These are phyloP conservation scores for Mycena crocata DNA, from an alignment of 768 basidiomycete genomes.

Conservation along the genomic window DNA sequence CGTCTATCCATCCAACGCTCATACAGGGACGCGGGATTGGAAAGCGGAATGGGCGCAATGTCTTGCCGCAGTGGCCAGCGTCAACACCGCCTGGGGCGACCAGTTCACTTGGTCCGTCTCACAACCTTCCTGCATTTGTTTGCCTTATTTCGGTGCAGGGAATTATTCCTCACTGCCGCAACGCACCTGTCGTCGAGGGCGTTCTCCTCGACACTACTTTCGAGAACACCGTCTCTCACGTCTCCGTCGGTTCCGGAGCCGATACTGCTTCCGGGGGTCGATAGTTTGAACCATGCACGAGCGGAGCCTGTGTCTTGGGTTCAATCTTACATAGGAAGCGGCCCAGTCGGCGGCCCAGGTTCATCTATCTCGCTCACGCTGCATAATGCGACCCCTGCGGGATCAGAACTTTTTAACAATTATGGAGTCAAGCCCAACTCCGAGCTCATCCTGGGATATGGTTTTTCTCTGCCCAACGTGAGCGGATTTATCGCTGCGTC, in stretches of 20 bases:
- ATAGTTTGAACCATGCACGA: slow-evolving; percentile 87
- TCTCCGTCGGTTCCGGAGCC: slow-evolving; percentile 69
- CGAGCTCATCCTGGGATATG: slow-evolving; percentile 92
- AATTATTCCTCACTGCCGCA: slow-evolving; percentile 74
- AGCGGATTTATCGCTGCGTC: background rate
- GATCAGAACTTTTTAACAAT: slow-evolving; percentile 85
- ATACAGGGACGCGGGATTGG: slow-evolving; percentile 43
- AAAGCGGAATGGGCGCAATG: slow-evolving; percentile 72
- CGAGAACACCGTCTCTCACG: slow-evolving; percentile 62
- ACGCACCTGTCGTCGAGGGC: slow-evolving; percentile 90
- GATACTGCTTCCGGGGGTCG: slow-evolving; percentile 88
- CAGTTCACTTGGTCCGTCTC: slow-evolving; percentile 74
- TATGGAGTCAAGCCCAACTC: slow-evolving; percentile 93
- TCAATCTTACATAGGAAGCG: slow-evolving; percentile 53
- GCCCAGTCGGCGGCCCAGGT: slow-evolving; percentile 31
- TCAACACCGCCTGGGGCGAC: slow-evolving; percentile 55
- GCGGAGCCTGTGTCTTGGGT: slow-evolving; percentile 88
- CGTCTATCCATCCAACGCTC: too few relatives aligned
- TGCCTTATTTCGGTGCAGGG: slow-evolving; percentile 57
- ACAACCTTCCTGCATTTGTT: slow-evolving; percentile 12
- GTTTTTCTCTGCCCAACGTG: slow-evolving; percentile 75
- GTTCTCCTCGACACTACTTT: slow-evolving; percentile 88
- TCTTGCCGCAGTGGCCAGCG: slow-evolving; percentile 48
- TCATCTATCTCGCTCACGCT: slow-evolving; percentile 72
- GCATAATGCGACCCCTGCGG: slow-evolving; percentile 54